Evolutionary conservation across 345 rosid species (phyloP).

Genomic region (Orychophragmus violaceus): DNA sequence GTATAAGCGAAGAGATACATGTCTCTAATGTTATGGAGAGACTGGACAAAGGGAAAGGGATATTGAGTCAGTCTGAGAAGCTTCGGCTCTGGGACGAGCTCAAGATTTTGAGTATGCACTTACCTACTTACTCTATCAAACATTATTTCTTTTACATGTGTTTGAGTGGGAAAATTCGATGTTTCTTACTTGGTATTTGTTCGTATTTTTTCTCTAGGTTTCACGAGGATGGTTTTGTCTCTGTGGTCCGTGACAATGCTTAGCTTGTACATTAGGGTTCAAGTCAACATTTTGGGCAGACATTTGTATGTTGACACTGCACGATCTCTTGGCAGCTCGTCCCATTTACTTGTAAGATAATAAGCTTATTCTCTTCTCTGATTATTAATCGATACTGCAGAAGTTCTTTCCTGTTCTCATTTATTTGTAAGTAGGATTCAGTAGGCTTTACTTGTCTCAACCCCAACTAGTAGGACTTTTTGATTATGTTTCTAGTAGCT

Average conservation of each 20-base stretch:
- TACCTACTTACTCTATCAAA: neutral
- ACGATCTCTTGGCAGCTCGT: conserved; percentile 62
- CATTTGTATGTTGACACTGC: conserved; percentile 93
- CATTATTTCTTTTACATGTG: neutral
- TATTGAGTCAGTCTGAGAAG: conserved; percentile 62
- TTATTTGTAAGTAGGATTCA: neutral
- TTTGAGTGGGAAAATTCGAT: neutral
- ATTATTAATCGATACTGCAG: neutral
- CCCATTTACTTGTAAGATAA: conserved; percentile 57
- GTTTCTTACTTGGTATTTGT: neutral
- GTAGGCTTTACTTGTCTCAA: neutral
- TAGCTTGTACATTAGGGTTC: conserved; percentile 84
- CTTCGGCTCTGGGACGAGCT: conserved; percentile 88
- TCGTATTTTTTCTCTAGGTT: conserved; percentile 48
- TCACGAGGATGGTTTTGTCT: conserved; percentile 73
- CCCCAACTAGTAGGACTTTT: neutral
- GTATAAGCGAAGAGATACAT: conserved; percentile 65
- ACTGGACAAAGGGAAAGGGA: conserved; percentile 68
- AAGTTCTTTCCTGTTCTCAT: neutral
- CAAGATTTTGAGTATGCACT: conserved; percentile 63
- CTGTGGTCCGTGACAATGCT: conserved; percentile 85
- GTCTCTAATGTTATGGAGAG: conserved; percentile 64
- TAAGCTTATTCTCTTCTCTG: neutral
- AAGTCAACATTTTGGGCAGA: conserved; percentile 93
- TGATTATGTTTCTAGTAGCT: neutral